Evolutionary conservation across 306 rosid species (phyloP), one percentile per base, ranked within the genome.

Genomic region (Inga oerstediana): DNA sequence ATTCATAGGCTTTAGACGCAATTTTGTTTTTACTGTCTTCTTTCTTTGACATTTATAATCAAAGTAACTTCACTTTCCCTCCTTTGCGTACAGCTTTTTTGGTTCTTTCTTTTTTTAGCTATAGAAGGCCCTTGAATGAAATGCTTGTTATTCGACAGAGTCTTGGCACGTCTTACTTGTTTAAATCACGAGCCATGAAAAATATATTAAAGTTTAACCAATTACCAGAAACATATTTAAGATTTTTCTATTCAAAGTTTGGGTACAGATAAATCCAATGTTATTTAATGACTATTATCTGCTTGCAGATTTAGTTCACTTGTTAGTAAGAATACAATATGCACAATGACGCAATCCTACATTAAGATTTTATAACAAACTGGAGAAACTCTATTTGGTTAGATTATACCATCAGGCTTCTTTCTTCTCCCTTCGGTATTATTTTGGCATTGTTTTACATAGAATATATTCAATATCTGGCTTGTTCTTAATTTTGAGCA

Each of bases 1-100:
- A 80, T 85, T 84, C 87, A 82, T 82, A 80, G 86, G 86, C 73
- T 83, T 84, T 78, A 78, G 85, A 24, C 27, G 76, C 82, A 61
- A 91, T 72, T 84, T 56, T 43, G 59, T 65, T 27, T 79, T 41
- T 56, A 65, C 43, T 79, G 41, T 76, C 71, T 72, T 46, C 30
- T 66, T 73, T 46, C 74, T 58, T 82, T 82, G 46, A 76, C 85
- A 75, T 69, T 79, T 68, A 16, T 75, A 77, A 75, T 71, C 56
- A 30, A 46, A 82, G 70, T 49, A 54, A 59, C 15, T 61, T 49
- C 76, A 43, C 48, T 76, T 62, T 67, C 74, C 59, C 54, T 30
- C 44, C 22, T 20, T 68, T 68, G 56, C 52, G 12, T 34, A 22
- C 20, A 11, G 35, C 30, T 11, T 41, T 43, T 16, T 4, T 2